A percentile compares a stretch with the other conserved stretches of the same genome.
These are phyloP conservation scores for Rickenella mellea DNA, from an alignment of 768 basidiomycete genomes.

Conservation along the genomic window DNA sequence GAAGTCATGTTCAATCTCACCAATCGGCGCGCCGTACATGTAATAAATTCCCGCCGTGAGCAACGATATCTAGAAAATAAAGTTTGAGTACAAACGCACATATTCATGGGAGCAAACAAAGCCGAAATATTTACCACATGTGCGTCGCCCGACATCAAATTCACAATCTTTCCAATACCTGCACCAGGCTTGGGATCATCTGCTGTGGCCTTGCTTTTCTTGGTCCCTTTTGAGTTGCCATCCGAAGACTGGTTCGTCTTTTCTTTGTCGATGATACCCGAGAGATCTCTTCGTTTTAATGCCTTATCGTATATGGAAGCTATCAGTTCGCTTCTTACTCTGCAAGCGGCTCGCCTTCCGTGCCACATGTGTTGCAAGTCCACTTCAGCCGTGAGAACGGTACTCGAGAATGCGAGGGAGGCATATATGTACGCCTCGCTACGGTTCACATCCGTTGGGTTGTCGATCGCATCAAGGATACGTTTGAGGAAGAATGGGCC, in stretches of 20 bases:
- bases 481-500: conserved; percentile 78
- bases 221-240: conserved; percentile 15
- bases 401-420: conserved; percentile 58
- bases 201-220: conserved; percentile 13
- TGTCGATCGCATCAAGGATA: conserved; percentile 51
- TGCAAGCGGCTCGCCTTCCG: conserved; percentile 63
- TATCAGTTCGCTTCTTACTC: conserved; percentile 74
- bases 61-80: conserved; percentile 31
- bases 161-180: conserved; percentile 84
- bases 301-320: conserved; percentile 85
- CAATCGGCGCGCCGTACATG: conserved; percentile 40
- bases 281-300: conserved; percentile 73
- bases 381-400: conserved; percentile 50
- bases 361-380: conserved; percentile 76
- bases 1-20: conserved; percentile 23
- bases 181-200: conserved; percentile 65
- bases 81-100: conserved; percentile 1
- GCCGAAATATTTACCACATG: conserved; percentile 31
- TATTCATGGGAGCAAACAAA: background rate
- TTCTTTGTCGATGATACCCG: conserved; percentile 50
- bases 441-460: conserved; percentile 38
- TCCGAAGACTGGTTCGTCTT: conserved; percentile 12
- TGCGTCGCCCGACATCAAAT: conserved; percentile 78
- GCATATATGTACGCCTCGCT: conserved; percentile 72
- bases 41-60: conserved; percentile 50